Evolutionary conservation across 441 rosid species (phyloP), one percentile per base, ranked within the genome.

Genomic region (Populus tomentosa): DNA sequence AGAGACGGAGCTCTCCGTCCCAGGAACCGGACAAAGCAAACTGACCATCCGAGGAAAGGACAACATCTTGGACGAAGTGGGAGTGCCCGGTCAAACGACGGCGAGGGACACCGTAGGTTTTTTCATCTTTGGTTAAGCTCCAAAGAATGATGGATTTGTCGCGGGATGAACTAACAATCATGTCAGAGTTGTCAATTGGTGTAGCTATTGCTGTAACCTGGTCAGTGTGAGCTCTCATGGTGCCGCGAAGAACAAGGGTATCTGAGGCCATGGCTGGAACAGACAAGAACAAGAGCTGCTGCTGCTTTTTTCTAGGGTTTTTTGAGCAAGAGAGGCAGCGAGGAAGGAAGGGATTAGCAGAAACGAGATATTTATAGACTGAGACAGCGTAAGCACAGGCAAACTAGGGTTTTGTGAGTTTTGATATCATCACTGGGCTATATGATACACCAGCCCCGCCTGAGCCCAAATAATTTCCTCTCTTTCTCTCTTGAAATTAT

Each of bases 1-100:
- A 95, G 62, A 95, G 97, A 13, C 99, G 98, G 46, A 95, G 99
- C 89, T 93, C 98, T 38, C 97, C 91, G 82, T 95, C 99, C 99
- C 99, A 96, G 61, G 98, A 89, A 6, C 98, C 96, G 61, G 98
- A 96, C 21, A 96, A 96, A 1, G 99, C 99, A 77, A 94, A 96
- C 86, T 94, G 98, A 21, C 98, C 93, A 67, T 96, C 99, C 18
- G 96, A 96, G 10, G 99, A 96, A 67, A 96, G 94, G 8, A 96
- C 99, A 8, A 92, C 98, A 40, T 96, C 99, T 83, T 94, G 87
- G 2, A 96, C 98, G 67, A 94, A 94, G 83, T 89, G 94, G 67
- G 98, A 94, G 82, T 95, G 99, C 24, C 99, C 99, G 36, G 95
- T 92, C 75, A 95, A 91, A 53, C 98, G 90, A 32, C 97, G 90